Percentiles rank a stretch among this genome's conserved stretches.
These are phyloP conservation scores for Rutstroemia sp. DNA, from an alignment of 2,329 filamentous ascomycete species.

Conservation along the genomic window DNA sequence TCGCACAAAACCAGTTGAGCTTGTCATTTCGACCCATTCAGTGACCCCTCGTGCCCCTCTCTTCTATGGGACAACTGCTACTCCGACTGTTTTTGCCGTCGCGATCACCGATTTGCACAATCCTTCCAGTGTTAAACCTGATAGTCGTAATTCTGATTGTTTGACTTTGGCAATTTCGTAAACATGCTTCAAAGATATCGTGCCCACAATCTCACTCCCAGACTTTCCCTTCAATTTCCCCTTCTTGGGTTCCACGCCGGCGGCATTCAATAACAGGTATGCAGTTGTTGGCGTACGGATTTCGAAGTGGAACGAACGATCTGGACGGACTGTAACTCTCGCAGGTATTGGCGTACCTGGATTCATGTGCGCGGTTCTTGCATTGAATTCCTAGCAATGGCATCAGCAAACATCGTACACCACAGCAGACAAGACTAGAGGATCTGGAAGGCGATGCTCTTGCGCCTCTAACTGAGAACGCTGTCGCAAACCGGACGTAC, in stretches of 20 bases:
- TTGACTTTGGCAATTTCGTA: constrained; percentile 99
- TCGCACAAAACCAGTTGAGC: not conserved
- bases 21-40: not conserved
- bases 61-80: constrained; percentile 56
- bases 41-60: not conserved
- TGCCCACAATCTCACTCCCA: constrained; percentile 72
- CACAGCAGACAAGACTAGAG: not conserved
- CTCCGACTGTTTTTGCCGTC: constrained; percentile 68
- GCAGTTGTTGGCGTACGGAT: constrained; percentile 92
- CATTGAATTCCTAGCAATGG: constrained; percentile 85
- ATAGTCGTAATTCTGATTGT: constrained; percentile 66
- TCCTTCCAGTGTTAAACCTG: constrained; percentile 62
- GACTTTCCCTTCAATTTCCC: constrained; percentile 72
- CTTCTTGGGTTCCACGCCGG: constrained; percentile 61
- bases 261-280: constrained; percentile 78
- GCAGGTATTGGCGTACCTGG: constrained; percentile 82
- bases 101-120: constrained; percentile 68
- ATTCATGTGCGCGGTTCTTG: constrained; percentile 76
- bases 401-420: constrained; percentile 2
- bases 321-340: constrained; percentile 83
- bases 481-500: constrained; percentile 38
- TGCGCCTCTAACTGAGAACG: no score
- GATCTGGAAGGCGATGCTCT: no score
- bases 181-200: constrained; percentile 86
- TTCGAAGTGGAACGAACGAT: constrained; percentile 89